These are phyloP conservation scores for Podila epicladia DNA, from an alignment of 192 early-diverging fungal genomes.

Conservation along the genomic window DNA sequence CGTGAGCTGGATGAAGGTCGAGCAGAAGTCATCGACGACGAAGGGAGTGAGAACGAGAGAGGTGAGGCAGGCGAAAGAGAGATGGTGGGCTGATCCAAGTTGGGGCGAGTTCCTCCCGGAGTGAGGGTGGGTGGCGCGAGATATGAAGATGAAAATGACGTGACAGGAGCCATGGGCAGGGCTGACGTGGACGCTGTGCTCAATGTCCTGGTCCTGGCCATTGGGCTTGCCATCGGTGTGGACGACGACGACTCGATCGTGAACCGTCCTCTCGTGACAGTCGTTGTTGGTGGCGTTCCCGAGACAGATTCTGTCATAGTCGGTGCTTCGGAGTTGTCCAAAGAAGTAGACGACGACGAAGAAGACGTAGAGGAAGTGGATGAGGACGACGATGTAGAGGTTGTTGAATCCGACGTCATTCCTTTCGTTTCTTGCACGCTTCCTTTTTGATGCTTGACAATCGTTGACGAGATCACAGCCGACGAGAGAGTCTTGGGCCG, in stretches of 20 bases:
- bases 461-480: conserved; percentile 25
- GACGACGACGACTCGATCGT: conserved; percentile 43
- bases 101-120: not conserved
- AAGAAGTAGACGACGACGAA: too few relatives aligned
- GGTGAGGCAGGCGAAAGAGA: conserved; percentile 11
- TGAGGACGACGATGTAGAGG: not conserved
- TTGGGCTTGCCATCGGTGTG: not conserved
- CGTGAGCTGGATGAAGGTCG: not conserved
- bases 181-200: conserved; percentile 18
- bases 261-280: conserved; percentile 32
- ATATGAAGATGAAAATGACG: not conserved
- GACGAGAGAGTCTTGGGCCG: conserved; percentile 36
- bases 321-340: not conserved
- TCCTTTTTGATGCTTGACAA: conserved; percentile 7
- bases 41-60: not conserved
- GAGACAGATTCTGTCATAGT: not conserved
- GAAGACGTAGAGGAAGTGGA: not conserved
- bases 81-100: not conserved
- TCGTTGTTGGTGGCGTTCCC: conserved; percentile 9
- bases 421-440: not conserved
- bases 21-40: not conserved
- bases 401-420: not conserved
- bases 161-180: not conserved
- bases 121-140: not conserved
- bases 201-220: conserved; percentile 29